A percentile compares a stretch with the other conserved stretches of the same genome.
Evolutionary conservation across 78 protist species (phyloP).

Genomic region (Blattamonas nauphoetae): DNA sequence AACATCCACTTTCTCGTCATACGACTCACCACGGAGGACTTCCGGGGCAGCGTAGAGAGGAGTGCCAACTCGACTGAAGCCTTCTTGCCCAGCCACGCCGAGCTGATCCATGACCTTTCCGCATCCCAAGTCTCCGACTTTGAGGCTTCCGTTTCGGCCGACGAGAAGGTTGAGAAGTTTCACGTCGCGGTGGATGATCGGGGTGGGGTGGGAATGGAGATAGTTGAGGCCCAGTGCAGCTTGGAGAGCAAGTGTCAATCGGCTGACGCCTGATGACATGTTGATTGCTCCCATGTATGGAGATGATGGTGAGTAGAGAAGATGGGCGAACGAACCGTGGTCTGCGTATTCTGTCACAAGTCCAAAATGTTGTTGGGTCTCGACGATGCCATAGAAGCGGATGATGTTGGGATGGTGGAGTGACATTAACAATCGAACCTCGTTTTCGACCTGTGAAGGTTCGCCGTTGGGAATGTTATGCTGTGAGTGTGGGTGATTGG

Average conservation of each 20-base stretch:
- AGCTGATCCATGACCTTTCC: neutral
- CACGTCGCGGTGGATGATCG: slow-evolving; percentile 35
- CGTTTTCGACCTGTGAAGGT: neutral
- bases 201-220: slow-evolving; percentile 8
- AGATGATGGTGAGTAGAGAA: neutral
- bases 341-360: neutral
- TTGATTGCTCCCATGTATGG: neutral
- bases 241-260: neutral
- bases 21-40: neutral
- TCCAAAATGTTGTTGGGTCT: neutral
- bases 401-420: slow-evolving; percentile 20
- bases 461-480: neutral
- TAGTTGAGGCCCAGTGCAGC: slow-evolving; percentile 1
- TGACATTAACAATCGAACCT: neutral
- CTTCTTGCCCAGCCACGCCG: neutral
- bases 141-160: neutral
- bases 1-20: neutral
- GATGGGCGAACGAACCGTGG: neutral
- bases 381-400: neutral
- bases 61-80: neutral
- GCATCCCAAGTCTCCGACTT: slow-evolving; percentile 21
- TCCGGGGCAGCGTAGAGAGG: neutral
- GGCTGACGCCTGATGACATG: neutral
- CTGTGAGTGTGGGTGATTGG: neutral
- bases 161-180: slow-evolving; percentile 28